phyloP scores from a whole-genome alignment of 371 early-diverging fungal species.

The Mortierella sp. region DNA sequence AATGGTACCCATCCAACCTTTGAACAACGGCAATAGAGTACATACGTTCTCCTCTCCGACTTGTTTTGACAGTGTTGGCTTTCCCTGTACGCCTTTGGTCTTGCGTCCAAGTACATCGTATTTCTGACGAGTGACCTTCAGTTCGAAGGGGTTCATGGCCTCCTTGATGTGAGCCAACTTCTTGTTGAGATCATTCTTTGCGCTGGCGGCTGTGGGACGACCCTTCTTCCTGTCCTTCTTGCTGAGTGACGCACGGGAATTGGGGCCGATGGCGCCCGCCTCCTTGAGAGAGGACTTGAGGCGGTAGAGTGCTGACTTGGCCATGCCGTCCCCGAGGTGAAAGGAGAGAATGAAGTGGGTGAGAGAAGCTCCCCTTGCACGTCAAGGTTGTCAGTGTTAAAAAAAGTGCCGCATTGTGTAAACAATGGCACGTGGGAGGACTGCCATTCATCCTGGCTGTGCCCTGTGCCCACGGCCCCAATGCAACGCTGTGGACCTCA shows the following conservation, averaged over 20 bases:
- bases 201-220: slow-evolving; percentile 61
- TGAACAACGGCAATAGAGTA: no score
- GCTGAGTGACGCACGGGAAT: slow-evolving; percentile 65
- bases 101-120: slow-evolving; percentile 90
- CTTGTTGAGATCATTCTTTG: slow-evolving; percentile 61
- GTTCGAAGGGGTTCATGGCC: slow-evolving; percentile 90
- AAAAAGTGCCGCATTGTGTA: slow-evolving; percentile 14
- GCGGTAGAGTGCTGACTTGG: slow-evolving; percentile 78
- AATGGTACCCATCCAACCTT: no score
- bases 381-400: no score
- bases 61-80: slow-evolving; percentile 84
- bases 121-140: slow-evolving; percentile 80
- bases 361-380: no score
- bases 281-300: slow-evolving; percentile 78
- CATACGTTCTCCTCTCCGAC: slow-evolving; percentile 84
- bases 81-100: slow-evolving; percentile 84
- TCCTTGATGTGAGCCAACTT: slow-evolving; percentile 66
- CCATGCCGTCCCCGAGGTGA: slow-evolving; percentile 28
- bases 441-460: not conserved
- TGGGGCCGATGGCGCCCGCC: slow-evolving; percentile 84
- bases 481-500: no score
- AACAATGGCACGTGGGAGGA: slow-evolving; percentile 19
- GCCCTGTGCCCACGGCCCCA: not conserved
- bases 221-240: slow-evolving; percentile 75
- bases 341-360: slow-evolving; percentile 1